phyloP scores from a whole-genome alignment of 2,329 filamentous ascomycete genomes.

The Hymenoscyphus fraxineus region DNA sequence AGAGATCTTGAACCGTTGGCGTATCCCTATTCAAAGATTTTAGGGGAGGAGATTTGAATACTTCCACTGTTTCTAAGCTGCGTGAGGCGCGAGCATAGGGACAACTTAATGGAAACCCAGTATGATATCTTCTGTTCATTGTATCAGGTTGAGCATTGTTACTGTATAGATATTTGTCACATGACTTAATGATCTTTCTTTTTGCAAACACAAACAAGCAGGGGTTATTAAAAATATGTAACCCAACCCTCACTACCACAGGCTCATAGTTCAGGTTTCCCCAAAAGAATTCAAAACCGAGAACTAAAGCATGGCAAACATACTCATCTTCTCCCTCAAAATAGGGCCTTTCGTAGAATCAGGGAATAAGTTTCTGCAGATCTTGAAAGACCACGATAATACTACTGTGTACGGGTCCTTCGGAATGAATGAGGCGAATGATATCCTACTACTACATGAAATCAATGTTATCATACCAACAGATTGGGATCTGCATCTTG shows the following conservation, averaged over 20 bases:
- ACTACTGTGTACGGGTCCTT: not conserved
- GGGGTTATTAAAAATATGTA: not conserved
- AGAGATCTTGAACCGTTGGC: constrained; percentile 2
- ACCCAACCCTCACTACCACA: not conserved
- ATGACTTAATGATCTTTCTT: too few species aligned
- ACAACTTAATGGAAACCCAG: not conserved
- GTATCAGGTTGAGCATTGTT: too few species aligned
- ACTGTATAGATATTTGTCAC: too few species aligned
- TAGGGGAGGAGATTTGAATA: not conserved
- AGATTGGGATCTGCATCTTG: not conserved
- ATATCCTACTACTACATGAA: not conserved
- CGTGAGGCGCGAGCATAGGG: not conserved
- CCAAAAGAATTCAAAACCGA: not conserved
- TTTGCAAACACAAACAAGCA: too few species aligned
- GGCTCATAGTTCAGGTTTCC: not conserved
- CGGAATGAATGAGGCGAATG: not conserved
- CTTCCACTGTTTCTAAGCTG: not conserved
- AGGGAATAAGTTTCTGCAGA: not conserved
- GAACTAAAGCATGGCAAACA: not conserved
- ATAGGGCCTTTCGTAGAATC: not conserved
- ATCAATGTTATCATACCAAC: not conserved
- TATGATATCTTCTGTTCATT: not conserved
- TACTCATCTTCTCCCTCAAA: not conserved
- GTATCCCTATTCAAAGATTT: not conserved
- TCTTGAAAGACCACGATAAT: not conserved